phyloP scores from a whole-genome alignment of 1,139 yeast genomes.

The Saccharomyces pastorianus region DNA sequence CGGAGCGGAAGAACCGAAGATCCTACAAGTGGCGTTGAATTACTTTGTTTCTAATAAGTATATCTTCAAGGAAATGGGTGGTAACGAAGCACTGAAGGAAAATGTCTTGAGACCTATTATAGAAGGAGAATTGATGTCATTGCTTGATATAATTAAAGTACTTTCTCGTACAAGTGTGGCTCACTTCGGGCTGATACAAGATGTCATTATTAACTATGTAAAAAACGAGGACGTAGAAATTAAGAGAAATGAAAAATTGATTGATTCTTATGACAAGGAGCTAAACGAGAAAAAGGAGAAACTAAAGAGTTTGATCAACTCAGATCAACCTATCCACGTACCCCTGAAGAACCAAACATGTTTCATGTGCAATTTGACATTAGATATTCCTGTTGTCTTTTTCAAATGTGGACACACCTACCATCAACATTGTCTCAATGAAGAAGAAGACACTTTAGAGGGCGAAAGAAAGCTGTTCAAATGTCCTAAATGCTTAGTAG shows the following conservation, averaged over 20 bases:
- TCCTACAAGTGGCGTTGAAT: slow-evolving; percentile 58
- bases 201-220: slow-evolving; percentile 57
- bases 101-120: slow-evolving; percentile 48
- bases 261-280: slow-evolving; percentile 63
- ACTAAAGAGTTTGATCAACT: slow-evolving; percentile 42
- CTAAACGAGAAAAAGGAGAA: slow-evolving; percentile 47
- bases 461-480: slow-evolving; percentile 22
- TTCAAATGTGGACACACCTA: slow-evolving; percentile 83
- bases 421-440: slow-evolving; percentile 73
- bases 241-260: slow-evolving; percentile 55
- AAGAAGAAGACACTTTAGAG: slow-evolving; percentile 26
- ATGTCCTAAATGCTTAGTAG: slow-evolving; percentile 71
- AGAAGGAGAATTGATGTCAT: slow-evolving; percentile 52
- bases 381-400: slow-evolving; percentile 76
- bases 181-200: slow-evolving; percentile 66
- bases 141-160: slow-evolving; percentile 67
- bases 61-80: slow-evolving; percentile 47
- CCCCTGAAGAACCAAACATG: slow-evolving; percentile 66
- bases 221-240: slow-evolving; percentile 59
- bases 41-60: slow-evolving; percentile 54
- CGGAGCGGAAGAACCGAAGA: slow-evolving; percentile 55
- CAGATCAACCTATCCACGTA: slow-evolving; percentile 40
- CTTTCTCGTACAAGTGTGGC: slow-evolving; percentile 58
- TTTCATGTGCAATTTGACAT: slow-evolving; percentile 54
- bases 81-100: slow-evolving; percentile 39